Evolutionary conservation across 2,329 filamentous ascomycete species (phyloP), one percentile per base, ranked within the genome.

Genomic region (Diaporthe sp.): DNA sequence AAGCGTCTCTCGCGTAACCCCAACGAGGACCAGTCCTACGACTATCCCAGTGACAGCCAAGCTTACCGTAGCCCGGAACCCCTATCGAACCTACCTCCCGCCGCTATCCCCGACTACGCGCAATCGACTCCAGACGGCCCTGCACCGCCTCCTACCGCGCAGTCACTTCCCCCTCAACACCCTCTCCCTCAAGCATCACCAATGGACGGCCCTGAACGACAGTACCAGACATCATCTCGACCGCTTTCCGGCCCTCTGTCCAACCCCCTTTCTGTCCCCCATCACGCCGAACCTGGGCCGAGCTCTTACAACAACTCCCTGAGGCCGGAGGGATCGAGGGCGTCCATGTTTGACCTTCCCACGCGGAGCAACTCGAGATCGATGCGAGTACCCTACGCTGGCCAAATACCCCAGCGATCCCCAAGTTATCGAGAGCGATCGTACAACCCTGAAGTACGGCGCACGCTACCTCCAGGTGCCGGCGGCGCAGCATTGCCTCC

Each of bases 361-460:
- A 86, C 87, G 50, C 89, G 92, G 76, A 90, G 88, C 78, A 91
- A 93, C 79, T 92, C 93, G 22, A 88, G 92, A 77, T 89, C 90
- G 60, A 89, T 88, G 33, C 85, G 68, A 28, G n/a, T 86, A 80
- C 70, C 70, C 22, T 64, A 60, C 47, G 87, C 91, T 75, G 86
- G 90, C 17, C 87, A 89, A 25, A 87, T 92, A 61, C 91, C 92
- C 3, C 88, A 90, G 45, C 88, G 94, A 79, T 94, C 96, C 78
- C 86, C 88, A 30, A 95, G 91, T 80, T 90, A 94, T 80, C 89
- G 89, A 80, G 92, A 94, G 76, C 70, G 92, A 77, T 87, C 90
- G 40, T 95, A 96, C 81, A 90, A 90, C 72, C 88, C 90, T 76
- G 86, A 88, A 75, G 77, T 77, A 25, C 87, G 88, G 69, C 91